Conservation (phyloP, 768 basidiomycete species). For the Leccinum pellstonianum region DNA sequence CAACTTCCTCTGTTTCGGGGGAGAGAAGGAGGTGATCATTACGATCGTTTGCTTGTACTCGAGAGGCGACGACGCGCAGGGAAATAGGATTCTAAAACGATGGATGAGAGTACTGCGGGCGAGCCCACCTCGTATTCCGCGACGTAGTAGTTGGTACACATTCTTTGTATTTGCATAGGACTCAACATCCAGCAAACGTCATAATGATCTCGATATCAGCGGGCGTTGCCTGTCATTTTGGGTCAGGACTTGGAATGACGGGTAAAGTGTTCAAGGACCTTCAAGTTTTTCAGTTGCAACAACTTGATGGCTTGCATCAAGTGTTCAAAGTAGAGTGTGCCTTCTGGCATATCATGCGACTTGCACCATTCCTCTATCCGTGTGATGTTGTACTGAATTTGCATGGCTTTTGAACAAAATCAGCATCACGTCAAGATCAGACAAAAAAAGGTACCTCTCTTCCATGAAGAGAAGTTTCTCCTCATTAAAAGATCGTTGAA, state of each 20-base stretch:
- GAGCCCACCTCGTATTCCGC: constrained; percentile 90
- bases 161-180: constrained; percentile 98
- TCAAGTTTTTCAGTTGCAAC: constrained; percentile 85
- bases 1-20: constrained; percentile 96
- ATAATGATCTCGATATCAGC: constrained; percentile 99
- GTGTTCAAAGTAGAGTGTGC: constrained; percentile 94
- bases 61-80: constrained; percentile 90
- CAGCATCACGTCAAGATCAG: not conserved
- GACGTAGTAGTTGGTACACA: constrained; percentile 98
- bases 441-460: constrained; percentile 68
- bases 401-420: constrained; percentile 74
- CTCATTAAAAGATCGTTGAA: constrained; percentile 99
- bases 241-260: not conserved
- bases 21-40: constrained; percentile 95
- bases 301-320: constrained; percentile 99
- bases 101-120: not conserved
- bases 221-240: constrained; percentile 66
- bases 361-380: constrained; percentile 99
- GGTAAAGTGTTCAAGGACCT: constrained; percentile 41
- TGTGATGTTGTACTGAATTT: constrained; percentile 99
- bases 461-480: constrained; percentile 99
- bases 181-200: constrained; percentile 99
- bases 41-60: constrained; percentile 94
- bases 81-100: constrained; percentile 83
- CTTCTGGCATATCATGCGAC: constrained; percentile 99